phyloP scores from a whole-genome alignment of 1,284 basidiomycete species.

The Cutaneotrichosporon dermatis region DNA sequence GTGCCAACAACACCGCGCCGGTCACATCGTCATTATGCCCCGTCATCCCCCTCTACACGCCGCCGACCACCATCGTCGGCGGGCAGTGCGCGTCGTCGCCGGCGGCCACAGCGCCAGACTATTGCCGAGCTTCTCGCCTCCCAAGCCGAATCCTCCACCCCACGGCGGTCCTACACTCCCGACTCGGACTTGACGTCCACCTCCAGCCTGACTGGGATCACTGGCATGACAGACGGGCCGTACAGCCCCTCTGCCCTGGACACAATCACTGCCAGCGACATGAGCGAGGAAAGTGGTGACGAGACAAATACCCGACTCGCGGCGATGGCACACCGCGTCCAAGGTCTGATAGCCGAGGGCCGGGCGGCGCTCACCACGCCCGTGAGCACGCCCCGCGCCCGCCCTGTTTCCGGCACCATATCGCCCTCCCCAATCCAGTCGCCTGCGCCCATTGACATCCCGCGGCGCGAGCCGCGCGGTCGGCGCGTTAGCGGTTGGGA shows the following conservation, averaged over 20 bases:
- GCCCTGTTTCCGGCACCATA: no score
- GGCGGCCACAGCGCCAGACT: conserved; percentile 9
- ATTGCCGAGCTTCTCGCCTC: conserved; percentile 9
- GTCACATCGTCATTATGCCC: not conserved
- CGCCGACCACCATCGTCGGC: not conserved
- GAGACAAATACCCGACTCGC: conserved; percentile 10
- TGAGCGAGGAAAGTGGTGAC: not conserved
- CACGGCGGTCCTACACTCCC: not conserved
- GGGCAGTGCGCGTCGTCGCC: not conserved
- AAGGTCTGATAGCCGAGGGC: conserved; percentile 13
- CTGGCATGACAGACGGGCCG: not conserved
- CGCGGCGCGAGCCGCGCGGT: not conserved
- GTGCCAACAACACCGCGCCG: not conserved
- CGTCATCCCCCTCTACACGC: not conserved
- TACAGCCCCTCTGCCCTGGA: not conserved
- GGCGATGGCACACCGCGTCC: conserved; percentile 14
- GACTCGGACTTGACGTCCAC: not conserved
- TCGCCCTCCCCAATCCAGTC: not conserved
- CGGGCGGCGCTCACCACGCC: conserved; percentile 9
- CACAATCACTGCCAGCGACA: not conserved
- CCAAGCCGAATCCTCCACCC: no score
- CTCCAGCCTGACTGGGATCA: not conserved
- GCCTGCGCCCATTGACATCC: not conserved
- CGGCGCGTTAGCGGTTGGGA: not conserved
- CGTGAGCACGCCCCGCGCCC: not conserved